Evolutionary conservation across 805 yeast genomes (phyloP), one percentile per base, ranked within the genome.

Genomic region (Blastobotrys muscicola): DNA sequence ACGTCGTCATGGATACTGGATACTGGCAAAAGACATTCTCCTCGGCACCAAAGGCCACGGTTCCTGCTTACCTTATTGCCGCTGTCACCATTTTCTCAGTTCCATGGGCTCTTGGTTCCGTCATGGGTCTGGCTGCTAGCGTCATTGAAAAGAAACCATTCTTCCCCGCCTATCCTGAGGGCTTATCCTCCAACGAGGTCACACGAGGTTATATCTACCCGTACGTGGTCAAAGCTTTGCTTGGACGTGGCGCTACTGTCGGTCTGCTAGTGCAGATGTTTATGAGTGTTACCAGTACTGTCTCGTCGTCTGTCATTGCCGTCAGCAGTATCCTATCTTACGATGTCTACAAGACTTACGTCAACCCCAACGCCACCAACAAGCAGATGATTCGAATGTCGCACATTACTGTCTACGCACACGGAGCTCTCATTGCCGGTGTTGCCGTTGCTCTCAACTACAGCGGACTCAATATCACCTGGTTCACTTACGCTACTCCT

Each of bases 261-360:
- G 89, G 89, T 31, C 74, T 87, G 7, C 70, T 87, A 49, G 61
- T 87, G 30, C 65, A 87, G 69, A 75, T 86, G 8, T 87, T 87
- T 63, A 83, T 85, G 89, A 95, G 95, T 23, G 90, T 83, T 36
- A 87, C 96, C 0, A 82, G 94, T 38, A 95, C 96, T 20, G 77
- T 85, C 74, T 83, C 94, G 29, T 90, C 95, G 32, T 95, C 87
- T 63, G 74, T 87, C 56, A 84, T 87, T 58, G 82, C 95, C 2
- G 89, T 85, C 15, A 82, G 94, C 3, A 81, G 95, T 1, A 76
- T 87, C 48, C 74, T 78, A 68, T 82, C 95, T 36, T 87, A 85
- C 54, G 96, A 87, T 65, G 70, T 87, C 49, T 87, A 82, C 75
- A 77, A 85, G 64, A 74, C 78, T 20, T 86, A 87, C 64, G 66